Conservation (phyloP, 73 alveolate genomes). For the Stentor roeselii region DNA sequence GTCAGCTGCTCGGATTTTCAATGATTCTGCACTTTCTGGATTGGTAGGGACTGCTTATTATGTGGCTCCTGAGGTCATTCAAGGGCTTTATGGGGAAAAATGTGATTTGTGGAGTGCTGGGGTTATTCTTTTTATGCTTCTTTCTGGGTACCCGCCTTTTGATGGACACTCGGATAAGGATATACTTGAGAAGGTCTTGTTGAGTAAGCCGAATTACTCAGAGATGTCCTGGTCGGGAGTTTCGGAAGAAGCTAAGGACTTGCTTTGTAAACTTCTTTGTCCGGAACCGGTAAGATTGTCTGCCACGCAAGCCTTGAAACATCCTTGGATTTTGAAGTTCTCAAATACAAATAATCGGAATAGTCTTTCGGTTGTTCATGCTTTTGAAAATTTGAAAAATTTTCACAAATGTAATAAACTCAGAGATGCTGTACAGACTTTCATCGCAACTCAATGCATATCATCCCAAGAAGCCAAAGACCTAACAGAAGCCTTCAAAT, state of each 20-base stretch:
- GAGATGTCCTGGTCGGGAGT: not conserved
- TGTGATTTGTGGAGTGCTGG: conserved; percentile 53
- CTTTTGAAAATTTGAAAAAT: not conserved
- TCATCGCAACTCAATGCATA: conserved; percentile 6
- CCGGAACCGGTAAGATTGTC: not conserved
- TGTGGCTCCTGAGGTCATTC: conserved; percentile 33
- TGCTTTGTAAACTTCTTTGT: not conserved
- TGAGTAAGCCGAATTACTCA: not conserved
- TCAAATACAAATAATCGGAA: not conserved
- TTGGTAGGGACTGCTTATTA: conserved; percentile 33
- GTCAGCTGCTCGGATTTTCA: conserved; percentile 19
- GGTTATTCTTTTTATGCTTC: conserved; percentile 34
- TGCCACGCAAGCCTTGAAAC: not conserved
- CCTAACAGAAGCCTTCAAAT: not conserved
- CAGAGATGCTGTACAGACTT: not conserved
- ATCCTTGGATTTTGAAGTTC: not conserved
- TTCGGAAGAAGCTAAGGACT: not conserved
- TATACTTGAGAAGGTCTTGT: not conserved
- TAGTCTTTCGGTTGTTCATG: not conserved
- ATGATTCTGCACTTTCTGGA: conserved; percentile 22
- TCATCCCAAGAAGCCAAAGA: not conserved
- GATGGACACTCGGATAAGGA: conserved; percentile 11
- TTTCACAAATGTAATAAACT: not conserved
- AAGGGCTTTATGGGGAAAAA: conserved; percentile 33
- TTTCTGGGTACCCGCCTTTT: conserved; percentile 50